These are phyloP conservation scores for Pythium sp. DNA, from an alignment of 352 stramenopile genomes.

Conservation along the genomic window DNA sequence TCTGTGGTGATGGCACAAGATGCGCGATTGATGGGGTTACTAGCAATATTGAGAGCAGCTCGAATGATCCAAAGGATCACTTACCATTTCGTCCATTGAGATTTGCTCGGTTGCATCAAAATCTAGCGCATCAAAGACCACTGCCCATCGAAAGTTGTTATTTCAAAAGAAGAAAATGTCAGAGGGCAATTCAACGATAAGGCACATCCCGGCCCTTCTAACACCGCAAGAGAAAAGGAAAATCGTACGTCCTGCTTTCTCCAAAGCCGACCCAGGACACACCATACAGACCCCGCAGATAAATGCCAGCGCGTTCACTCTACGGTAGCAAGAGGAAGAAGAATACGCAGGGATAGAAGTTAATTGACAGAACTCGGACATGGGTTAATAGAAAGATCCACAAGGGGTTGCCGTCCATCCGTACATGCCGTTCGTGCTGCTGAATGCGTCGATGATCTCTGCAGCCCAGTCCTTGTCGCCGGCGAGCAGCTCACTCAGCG, in stretches of 20 bases:
- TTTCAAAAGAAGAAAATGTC: not conserved
- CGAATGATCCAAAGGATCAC: not conserved
- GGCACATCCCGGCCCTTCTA: not conserved
- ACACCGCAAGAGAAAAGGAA: not conserved
- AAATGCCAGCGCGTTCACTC: slow-evolving; percentile 66
- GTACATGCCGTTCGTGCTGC: slow-evolving; percentile 63
- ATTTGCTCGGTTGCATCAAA: slow-evolving; percentile 71
- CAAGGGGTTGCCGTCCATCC: slow-evolving; percentile 5
- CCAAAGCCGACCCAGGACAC: slow-evolving; percentile 34
- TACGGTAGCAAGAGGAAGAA: slow-evolving; percentile 12
- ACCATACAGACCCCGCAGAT: slow-evolving; percentile 56
- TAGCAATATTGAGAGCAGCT: not conserved
- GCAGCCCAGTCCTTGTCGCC: slow-evolving; percentile 55
- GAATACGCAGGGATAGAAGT: too few relatives aligned
- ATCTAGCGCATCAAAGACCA: slow-evolving; percentile 74
- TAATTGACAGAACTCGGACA: not conserved
- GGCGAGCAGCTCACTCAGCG: slow-evolving; percentile 41
- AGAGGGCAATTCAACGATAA: not conserved
- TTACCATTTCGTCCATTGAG: slow-evolving; percentile 77
- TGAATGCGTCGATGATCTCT: slow-evolving; percentile 53
- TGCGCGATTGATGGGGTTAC: not conserved
- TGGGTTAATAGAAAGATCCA: not conserved
- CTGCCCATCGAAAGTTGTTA: slow-evolving; percentile 19
- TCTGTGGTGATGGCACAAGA: slow-evolving; percentile 27
- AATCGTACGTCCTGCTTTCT: slow-evolving; percentile 47